Percentiles rank a stretch among this genome's conserved stretches.
phyloP scores from a whole-genome alignment of 805 yeast species.

The Metschnikowia lochheadii region DNA sequence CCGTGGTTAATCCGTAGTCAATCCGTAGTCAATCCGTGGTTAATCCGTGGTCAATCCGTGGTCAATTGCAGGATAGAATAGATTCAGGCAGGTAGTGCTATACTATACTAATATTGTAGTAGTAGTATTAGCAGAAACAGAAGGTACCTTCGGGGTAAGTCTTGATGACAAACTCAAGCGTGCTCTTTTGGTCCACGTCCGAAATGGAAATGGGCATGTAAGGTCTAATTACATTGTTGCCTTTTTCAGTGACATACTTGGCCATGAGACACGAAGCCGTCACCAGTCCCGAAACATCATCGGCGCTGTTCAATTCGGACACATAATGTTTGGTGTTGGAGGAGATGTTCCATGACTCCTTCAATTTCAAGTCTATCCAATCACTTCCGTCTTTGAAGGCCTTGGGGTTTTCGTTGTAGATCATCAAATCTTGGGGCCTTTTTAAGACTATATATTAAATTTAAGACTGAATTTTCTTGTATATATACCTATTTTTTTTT shows the following conservation, averaged over 20 bases:
- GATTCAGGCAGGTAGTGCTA: too few relatives aligned
- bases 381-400: constrained; percentile 60
- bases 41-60: too few relatives aligned
- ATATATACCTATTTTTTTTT: too few relatives aligned
- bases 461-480: too few relatives aligned
- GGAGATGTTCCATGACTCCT: constrained; percentile 47
- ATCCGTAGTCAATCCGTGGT: too few relatives aligned
- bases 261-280: constrained; percentile 79
- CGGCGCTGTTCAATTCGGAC: constrained; percentile 64
- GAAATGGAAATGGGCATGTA: constrained; percentile 88
- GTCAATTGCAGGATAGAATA: too few relatives aligned
- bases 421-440: constrained; percentile 23
- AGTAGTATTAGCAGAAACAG: too few relatives aligned
- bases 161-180: constrained; percentile 78
- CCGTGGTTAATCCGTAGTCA: too few relatives aligned
- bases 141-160: constrained; percentile 80
- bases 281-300: constrained; percentile 68
- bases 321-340: constrained; percentile 64
- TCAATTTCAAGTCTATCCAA: constrained; percentile 68
- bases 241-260: constrained; percentile 79
- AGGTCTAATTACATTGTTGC: constrained; percentile 81
- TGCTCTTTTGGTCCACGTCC: constrained; percentile 65
- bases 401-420: constrained; percentile 37
- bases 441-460: too few relatives aligned
- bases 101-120: too few relatives aligned